Evolutionary conservation across 495 filamentous ascomycete genomes (phyloP), one percentile per base, ranked within the genome.

Genomic region (Aspergillus baeticus): DNA sequence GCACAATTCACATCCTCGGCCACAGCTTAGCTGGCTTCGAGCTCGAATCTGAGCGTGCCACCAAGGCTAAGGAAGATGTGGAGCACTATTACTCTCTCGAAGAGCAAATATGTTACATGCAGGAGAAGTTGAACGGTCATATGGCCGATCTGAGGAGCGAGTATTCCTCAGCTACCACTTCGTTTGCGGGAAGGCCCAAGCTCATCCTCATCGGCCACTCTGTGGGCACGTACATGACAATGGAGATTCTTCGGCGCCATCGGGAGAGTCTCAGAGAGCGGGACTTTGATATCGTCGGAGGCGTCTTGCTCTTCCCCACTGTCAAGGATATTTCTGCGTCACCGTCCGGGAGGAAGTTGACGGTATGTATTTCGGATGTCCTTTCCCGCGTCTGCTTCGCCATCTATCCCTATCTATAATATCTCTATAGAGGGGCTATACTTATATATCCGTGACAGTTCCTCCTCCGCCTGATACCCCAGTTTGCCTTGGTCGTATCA

Each of bases 141-240:
- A 57, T 57, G 49, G 15, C 21, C 8, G 2, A 22, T 18, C 21
- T 57, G 45, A 20, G 18, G 10, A 26, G n/a, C 48, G 3, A 6
- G 10, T n/a, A 21, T 15, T 18, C 21, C 41, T 23, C n/a, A 11
- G 10, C 36, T 50, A 22, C 26, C 33, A 45, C 8, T n/a, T n/a
- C n/a, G n/a, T n/a, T n/a, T n/a, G n/a, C n/a, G 6, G 13, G 42
- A 18, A 47, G 20, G 53, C 66, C 63, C 35, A 80, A 81, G 36
- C 80, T 96, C 2, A 80, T 96, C 20, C 75, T 98, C 6, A 83
- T 95, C 23, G 91, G 89, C 0, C 91, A 96, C 66, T 93, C 90
- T 0, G 88, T 96, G 2, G 91, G 91, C 20, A 72, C 83, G 0
- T 95, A 89, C 65, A 87, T 96, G 8, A 68, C 82, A n/a, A 78